These are phyloP conservation scores for Oryza coarctata DNA, from an alignment of 176 grass and related monocot genomes.

Conservation along the genomic window DNA sequence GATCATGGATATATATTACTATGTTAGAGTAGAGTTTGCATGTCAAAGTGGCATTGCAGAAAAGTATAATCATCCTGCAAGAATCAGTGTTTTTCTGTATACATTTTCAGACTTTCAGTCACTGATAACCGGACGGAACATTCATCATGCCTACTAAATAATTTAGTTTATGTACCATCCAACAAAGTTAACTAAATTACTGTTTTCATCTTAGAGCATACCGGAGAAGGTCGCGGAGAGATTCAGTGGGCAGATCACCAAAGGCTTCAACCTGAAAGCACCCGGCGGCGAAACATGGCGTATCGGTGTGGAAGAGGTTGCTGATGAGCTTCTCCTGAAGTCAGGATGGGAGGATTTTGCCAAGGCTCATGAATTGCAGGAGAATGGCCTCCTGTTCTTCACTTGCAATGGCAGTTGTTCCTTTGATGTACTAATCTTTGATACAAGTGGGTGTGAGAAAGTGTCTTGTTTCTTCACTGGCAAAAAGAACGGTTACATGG, in stretches of 20 bases:
- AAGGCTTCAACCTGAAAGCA: constrained; percentile 33
- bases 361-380: constrained; percentile 39
- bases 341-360: constrained; percentile 56
- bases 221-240: constrained; percentile 38
- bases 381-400: constrained; percentile 55
- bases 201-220: constrained; percentile 31
- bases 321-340: background rate
- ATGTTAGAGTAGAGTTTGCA: background rate
- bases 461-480: background rate
- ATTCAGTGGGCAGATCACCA: constrained; percentile 29
- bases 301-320: background rate
- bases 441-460: constrained; percentile 51
- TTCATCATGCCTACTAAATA: background rate
- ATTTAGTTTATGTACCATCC: background rate
- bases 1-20: background rate
- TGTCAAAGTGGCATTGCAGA: background rate
- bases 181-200: background rate
- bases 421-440: constrained; percentile 54
- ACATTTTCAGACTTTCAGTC: background rate
- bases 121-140: background rate
- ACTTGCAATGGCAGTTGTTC: constrained; percentile 30
- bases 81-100: background rate
- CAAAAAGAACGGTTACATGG: background rate
- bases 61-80: background rate
- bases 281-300: constrained; percentile 43